Base-by-base conservation (phyloP, 2,329 filamentous ascomycete species). In the Metarhizium rileyi region DNA sequence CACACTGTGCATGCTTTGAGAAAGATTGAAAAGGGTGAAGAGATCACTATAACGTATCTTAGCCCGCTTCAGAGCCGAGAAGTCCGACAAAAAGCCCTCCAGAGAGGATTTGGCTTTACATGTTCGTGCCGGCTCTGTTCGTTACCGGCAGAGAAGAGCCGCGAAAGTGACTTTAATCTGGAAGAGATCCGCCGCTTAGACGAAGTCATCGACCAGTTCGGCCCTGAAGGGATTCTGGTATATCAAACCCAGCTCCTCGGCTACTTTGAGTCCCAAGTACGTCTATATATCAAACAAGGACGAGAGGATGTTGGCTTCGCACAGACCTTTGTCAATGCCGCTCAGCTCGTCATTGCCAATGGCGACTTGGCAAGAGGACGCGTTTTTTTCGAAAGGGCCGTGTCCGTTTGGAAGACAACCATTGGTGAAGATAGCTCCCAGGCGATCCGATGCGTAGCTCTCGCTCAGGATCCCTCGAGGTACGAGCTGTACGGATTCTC, bases 271-370 rank as follows among this genome's bases (percentile, higher is more conserved):
- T n/a, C 18, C 2, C 35, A 22, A 10, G 35, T 38, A 6, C 35
- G 7, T 18, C 18, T 38, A 1, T 38, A 38, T n/a, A 22, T 7
- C 16, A n/a, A 38, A 10, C 35, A 38, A 1, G 35, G 2, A 8
- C 1, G 1, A 14, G 16, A 22, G 9, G 2, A 1, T 12, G 4
- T 3, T 1, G 35, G 35, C 35, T 22, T 6, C 1, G 2, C n/a
- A 1, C 1, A 1, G 18, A 5, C 35, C 16, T 38, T 20, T 38
- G 3, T 5, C 6, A 8, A 1, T n/a, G 35, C 35, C 18, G 35
- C 35, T 8, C n/a, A 38, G 1, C 18, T 38, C 20, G 35, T 16
- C 16, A 38, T 38, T 18, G 3, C n/a, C 7, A 16, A 38, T n/a
- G 1, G 1, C 3, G 35, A 38, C 35, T 22, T 38, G 18, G 35